Conservation (phyloP, 306 rosid genomes). For the Cotoneaster glaucophyllus region DNA sequence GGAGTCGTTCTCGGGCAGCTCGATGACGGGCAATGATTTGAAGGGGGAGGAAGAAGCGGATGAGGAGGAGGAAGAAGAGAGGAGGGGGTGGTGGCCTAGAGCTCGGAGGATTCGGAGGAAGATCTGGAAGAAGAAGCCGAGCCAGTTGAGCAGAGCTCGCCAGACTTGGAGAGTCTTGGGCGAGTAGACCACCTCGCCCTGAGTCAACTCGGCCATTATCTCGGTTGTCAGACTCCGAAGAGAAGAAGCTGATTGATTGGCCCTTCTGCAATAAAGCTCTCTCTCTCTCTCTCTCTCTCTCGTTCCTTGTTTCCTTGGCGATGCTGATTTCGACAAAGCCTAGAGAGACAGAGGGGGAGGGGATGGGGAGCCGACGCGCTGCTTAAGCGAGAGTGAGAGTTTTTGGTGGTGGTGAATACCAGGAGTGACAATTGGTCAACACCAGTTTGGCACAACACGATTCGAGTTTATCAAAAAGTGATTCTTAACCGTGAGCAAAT, state of each 20-base stretch:
- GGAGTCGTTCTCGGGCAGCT: constrained; percentile 45
- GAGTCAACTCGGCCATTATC: constrained; percentile 92
- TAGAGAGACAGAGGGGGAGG: constrained; percentile 19
- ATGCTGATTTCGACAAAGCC: constrained; percentile 43
- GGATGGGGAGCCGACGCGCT: constrained; percentile 21
- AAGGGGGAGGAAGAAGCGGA: constrained; percentile 38
- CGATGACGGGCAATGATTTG: constrained; percentile 73
- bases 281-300: constrained; percentile 1
- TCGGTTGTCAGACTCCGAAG: not conserved
- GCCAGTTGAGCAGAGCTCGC: constrained; percentile 76
- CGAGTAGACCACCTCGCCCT: constrained; percentile 62
- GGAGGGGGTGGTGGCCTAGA: constrained; percentile 68
- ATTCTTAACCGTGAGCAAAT: too few relatives aligned
- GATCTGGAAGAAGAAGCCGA: constrained; percentile 85
- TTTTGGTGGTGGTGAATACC: not conserved
- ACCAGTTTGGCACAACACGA: too few relatives aligned
- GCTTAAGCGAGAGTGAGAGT: not conserved
- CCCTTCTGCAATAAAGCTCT: not conserved
- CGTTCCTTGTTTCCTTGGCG: constrained; percentile 24
- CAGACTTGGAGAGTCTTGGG: constrained; percentile 62
- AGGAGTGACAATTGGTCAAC: too few relatives aligned
- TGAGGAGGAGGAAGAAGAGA: constrained; percentile 63
- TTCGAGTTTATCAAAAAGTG: too few relatives aligned
- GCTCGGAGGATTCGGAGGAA: constrained; percentile 73
- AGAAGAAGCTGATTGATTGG: not conserved